Evolutionary conservation across 441 rosid species (phyloP).

Genomic region (Eugenia klotzschiana): DNA sequence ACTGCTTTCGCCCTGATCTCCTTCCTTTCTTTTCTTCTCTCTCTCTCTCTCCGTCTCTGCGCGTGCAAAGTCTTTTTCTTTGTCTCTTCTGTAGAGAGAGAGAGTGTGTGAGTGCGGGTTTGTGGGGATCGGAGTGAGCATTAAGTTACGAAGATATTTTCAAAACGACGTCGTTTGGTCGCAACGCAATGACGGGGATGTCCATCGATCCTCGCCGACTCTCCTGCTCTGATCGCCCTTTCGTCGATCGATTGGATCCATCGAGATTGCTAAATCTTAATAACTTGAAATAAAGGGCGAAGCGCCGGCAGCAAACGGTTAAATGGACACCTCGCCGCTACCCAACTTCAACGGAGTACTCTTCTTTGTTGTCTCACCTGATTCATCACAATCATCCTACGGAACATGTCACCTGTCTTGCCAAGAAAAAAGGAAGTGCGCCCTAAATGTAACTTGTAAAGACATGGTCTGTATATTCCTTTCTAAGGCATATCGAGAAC

Average conservation of each 20-base stretch:
- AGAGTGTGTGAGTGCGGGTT: not conserved
- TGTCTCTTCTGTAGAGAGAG: not conserved
- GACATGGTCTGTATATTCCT: not conserved
- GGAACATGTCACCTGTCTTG: not conserved
- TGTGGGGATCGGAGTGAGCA: not conserved
- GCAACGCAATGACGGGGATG: no score
- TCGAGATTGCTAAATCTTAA: no score
- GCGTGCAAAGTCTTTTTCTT: not conserved
- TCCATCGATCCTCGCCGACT: no score
- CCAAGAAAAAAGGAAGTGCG: not conserved
- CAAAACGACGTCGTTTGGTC: not conserved
- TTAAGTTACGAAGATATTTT: no score
- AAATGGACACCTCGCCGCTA: no score
- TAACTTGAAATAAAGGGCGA: no score
- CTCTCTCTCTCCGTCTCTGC: not conserved
- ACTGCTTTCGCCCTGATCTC: not conserved
- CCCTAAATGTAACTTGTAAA: not conserved
- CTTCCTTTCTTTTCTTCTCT: no score
- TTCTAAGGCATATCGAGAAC: no score
- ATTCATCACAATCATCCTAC: not conserved
- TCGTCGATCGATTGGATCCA: no score
- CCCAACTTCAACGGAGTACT: not conserved
- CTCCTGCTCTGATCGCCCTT: no score
- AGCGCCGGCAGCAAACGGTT: no score
- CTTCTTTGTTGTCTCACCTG: not conserved